These are phyloP conservation scores for Eimeria falciformis DNA, from an alignment of 169 alveolate genomes.

Conservation along the genomic window DNA sequence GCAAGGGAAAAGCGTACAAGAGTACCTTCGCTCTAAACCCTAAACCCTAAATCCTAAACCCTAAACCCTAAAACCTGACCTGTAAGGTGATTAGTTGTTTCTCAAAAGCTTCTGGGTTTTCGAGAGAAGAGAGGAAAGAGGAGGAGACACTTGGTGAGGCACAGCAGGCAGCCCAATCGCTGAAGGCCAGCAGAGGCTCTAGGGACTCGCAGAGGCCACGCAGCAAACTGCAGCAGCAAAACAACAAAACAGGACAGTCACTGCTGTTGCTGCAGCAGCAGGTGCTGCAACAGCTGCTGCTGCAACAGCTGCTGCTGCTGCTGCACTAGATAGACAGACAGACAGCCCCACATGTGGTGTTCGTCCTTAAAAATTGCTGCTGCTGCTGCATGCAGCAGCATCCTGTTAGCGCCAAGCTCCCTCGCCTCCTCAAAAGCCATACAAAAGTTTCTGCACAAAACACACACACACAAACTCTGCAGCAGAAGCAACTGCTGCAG, in stretches of 20 bases:
- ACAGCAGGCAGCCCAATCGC: neutral
- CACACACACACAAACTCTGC: neutral
- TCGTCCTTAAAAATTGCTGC: neutral
- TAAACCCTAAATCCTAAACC: neutral
- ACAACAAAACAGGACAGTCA: neutral
- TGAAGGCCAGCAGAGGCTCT: conserved; percentile 30
- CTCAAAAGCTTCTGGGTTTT: neutral
- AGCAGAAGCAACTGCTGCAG: neutral
- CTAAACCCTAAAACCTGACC: neutral
- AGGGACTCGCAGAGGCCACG: neutral
- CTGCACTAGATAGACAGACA: neutral
- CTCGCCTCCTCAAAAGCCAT: neutral
- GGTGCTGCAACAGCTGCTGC: conserved; percentile 12
- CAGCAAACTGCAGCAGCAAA: conserved; percentile 19
- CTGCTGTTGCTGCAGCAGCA: neutral
- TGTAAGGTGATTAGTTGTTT: neutral
- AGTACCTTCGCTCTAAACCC: neutral
- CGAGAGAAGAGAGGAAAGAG: neutral
- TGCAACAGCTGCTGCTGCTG: neutral
- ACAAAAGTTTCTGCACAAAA: neutral
- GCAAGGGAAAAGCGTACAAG: neutral
- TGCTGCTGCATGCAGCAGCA: conserved; percentile 10
- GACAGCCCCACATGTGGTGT: neutral
- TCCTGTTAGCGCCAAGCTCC: neutral
- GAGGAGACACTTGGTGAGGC: neutral